phyloP scores from a whole-genome alignment of 169 alveolate species.

The Toxoplasma gondii region DNA sequence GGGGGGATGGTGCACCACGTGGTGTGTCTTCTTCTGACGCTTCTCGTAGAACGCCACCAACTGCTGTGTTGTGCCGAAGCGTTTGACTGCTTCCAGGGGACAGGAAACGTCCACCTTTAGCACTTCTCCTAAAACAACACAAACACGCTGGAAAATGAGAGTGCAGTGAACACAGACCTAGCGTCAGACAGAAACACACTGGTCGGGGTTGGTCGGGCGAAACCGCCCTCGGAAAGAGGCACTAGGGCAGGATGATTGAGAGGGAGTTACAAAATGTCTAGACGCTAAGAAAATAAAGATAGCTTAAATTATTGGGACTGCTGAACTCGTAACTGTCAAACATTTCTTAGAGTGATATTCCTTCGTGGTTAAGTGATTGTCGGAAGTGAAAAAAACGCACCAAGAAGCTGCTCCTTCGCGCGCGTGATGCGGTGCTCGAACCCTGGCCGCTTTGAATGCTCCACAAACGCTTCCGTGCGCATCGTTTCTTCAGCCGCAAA shows the following conservation, averaged over 20 bases:
- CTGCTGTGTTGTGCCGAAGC: constrained; percentile 12
- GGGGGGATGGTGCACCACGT: constrained; percentile 29
- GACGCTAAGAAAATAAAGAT: neutral
- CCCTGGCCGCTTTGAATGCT: neutral
- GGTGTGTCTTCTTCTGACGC: neutral
- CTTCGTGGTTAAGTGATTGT: neutral
- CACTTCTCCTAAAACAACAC: neutral
- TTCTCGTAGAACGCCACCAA: neutral
- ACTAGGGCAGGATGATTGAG: no score
- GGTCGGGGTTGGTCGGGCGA: no score
- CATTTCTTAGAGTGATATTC: no score
- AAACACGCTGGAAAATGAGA: neutral
- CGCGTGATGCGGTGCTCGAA: neutral
- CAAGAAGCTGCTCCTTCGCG: neutral
- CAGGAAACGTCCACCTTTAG: neutral
- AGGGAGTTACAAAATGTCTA: neutral
- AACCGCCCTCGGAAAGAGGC: no score
- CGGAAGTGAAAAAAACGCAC: neutral
- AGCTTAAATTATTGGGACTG: no score
- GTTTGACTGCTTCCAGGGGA: constrained; percentile 27
- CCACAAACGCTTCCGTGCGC: neutral
- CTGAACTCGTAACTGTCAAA: neutral
- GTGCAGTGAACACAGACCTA: neutral
- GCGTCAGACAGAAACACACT: neutral
- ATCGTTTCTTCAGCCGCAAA: neutral